Evolutionary conservation across 768 basidiomycete genomes (phyloP).

Genomic region (Suillus tomentosus): DNA sequence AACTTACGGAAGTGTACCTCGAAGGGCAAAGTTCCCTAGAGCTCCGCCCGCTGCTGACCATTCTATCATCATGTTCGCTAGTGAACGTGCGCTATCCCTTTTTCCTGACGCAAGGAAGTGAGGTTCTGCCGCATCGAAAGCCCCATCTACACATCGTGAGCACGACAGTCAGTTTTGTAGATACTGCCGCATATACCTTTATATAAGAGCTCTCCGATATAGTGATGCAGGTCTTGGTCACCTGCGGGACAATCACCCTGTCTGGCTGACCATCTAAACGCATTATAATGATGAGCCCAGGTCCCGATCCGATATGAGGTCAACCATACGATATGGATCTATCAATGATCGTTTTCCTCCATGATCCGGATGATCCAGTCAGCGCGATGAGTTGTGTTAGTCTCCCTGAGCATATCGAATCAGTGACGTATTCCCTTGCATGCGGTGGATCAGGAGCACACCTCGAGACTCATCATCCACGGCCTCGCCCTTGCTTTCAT

Average conservation of each 20-base stretch:
- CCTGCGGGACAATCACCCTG: constrained; percentile 80
- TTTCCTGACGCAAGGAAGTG: constrained; percentile 87
- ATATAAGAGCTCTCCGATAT: constrained; percentile 84
- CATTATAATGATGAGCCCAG: constrained; percentile 21
- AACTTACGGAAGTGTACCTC: constrained; percentile 79
- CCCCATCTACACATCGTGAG: constrained; percentile 55
- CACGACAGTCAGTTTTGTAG: background rate
- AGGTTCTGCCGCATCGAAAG: constrained; percentile 72
- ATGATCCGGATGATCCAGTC: constrained; percentile 73
- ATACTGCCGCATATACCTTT: constrained; percentile 56
- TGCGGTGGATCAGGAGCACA: constrained; percentile 34
- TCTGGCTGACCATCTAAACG: constrained; percentile 80
- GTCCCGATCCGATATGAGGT: constrained; percentile 10
- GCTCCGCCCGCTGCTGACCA: constrained; percentile 62
- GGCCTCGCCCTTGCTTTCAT: constrained; percentile 68
- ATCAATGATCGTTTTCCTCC: constrained; percentile 91
- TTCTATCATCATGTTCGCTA: constrained; percentile 84
- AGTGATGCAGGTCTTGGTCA: constrained; percentile 86
- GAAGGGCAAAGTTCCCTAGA: constrained; percentile 78
- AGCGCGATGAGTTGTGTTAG: constrained; percentile 91
- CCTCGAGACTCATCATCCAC: constrained; percentile 83
- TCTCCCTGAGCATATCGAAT: constrained; percentile 53
- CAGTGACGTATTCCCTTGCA: constrained; percentile 4
- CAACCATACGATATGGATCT: constrained; percentile 74
- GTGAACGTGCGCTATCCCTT: constrained; percentile 82